Conservation (phyloP, 176 grass and related monocot genomes). For the Areca catechu region DNA sequence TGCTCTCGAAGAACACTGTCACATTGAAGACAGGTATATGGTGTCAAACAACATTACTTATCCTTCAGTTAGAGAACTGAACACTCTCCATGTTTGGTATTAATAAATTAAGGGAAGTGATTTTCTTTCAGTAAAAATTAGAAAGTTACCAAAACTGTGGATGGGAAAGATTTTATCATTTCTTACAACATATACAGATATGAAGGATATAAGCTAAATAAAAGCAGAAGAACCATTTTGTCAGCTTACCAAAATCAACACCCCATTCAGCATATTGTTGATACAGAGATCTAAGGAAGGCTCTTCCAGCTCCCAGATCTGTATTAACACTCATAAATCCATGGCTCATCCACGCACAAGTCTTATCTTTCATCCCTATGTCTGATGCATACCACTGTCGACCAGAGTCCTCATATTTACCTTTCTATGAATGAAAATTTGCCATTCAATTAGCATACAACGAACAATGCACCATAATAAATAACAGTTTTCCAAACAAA, state of each 20-base stretch:
- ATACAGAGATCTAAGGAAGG: slow-evolving; percentile 85
- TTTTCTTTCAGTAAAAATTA: too few species aligned
- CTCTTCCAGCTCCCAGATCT: slow-evolving; percentile 54
- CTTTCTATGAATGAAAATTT: slow-evolving; percentile 25
- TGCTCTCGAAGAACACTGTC: too few species aligned
- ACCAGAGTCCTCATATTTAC: slow-evolving; percentile 38
- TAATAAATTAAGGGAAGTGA: too few species aligned
- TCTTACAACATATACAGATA: background rate
- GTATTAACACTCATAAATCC: slow-evolving; percentile 97
- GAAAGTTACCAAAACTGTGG: too few species aligned
- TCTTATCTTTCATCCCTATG: slow-evolving; percentile 62
- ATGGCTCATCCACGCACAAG: slow-evolving; percentile 64
- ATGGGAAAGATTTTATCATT: too few species aligned
- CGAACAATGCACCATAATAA: too few species aligned
- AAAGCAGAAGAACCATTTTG: background rate
- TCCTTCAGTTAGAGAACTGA: too few species aligned
- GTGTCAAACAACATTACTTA: too few species aligned
- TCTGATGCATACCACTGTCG: slow-evolving; percentile 54
- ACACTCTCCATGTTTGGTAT: too few species aligned
- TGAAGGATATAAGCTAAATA: background rate
- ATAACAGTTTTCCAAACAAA: too few species aligned
- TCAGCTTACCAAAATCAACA: slow-evolving; percentile 76
- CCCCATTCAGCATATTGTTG: slow-evolving; percentile 75
- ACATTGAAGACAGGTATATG: too few species aligned
- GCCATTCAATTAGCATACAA: too few species aligned